phyloP scores from a whole-genome alignment of 805 yeast species.

The Sporopachydermia quercuum region DNA sequence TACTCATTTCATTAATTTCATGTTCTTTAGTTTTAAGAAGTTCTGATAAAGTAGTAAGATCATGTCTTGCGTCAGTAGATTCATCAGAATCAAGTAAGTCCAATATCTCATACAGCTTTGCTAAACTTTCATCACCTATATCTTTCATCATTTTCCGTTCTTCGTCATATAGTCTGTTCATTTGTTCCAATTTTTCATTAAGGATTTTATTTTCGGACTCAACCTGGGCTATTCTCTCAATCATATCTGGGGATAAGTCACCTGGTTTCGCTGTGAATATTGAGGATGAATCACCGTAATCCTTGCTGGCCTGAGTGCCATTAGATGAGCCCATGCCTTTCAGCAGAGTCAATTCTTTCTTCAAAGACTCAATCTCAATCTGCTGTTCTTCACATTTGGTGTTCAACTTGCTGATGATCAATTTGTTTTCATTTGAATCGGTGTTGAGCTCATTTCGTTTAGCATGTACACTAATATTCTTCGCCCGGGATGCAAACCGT shows the following conservation, averaged over 20 bases:
- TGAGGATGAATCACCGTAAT: neutral
- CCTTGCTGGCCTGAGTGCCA: neutral
- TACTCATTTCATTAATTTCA: slow-evolving; percentile 44
- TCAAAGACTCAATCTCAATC: slow-evolving; percentile 28
- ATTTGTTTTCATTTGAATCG: slow-evolving; percentile 28
- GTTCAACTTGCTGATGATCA: slow-evolving; percentile 39
- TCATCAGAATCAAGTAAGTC: slow-evolving; percentile 13
- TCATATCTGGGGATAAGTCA: slow-evolving; percentile 5
- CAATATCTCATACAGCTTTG: slow-evolving; percentile 19
- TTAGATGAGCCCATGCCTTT: neutral
- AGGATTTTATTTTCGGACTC: slow-evolving; percentile 51
- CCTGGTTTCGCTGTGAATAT: neutral
- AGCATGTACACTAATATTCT: slow-evolving; percentile 63
- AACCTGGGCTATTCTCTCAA: slow-evolving; percentile 27
- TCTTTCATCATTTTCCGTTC: slow-evolving; percentile 35
- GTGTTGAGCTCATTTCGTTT: slow-evolving; percentile 23
- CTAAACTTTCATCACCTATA: slow-evolving; percentile 16
- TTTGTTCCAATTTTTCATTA: slow-evolving; percentile 55
- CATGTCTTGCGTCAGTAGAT: slow-evolving; percentile 9
- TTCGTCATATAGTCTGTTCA: slow-evolving; percentile 47
- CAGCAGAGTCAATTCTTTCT: neutral
- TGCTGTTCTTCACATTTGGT: slow-evolving; percentile 48
- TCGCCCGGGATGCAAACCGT: slow-evolving; percentile 87
- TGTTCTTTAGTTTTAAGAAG: slow-evolving; percentile 29
- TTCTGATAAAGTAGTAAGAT: slow-evolving; percentile 19